Evolutionary conservation across 352 stramenopile genomes (phyloP), one percentile per base, ranked within the genome.

Genomic region (Peronospora farinosa): DNA sequence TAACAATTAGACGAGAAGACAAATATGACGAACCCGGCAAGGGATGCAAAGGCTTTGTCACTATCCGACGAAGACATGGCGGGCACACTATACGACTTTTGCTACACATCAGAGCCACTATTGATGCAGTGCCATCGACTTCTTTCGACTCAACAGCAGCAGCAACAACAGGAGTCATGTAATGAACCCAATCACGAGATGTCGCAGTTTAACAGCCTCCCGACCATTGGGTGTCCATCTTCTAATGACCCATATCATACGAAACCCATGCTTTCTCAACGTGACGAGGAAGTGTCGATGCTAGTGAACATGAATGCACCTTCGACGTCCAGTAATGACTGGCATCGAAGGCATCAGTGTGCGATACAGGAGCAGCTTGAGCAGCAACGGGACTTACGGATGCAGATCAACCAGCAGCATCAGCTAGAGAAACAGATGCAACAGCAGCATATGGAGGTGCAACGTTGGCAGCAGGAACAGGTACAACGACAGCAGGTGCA

Each of bases 51-150:
- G 3, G 23, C 15, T 37, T 50, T 31, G 47, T 46, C 53, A 25
- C 42, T 66, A 21, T 69, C 57, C 6, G 57, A 71, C 42, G 62
- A 67, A 39, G 52, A 67, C 35, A 65, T 39, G n/a, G 61, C 57
- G 17, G 59, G 40, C 15, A 40, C 57, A 28, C 33, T 73, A 44
- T 64, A 45, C 35, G 44, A 49, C 40, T 67, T 67, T 39, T 57
- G 58, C 13, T 31, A 54, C 12, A 57, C 12, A 31, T 21, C 19
- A 21, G 30, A 47, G 28, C 38, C 53, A 7, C 31, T 54, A 25
- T 33, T 30, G 21, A 51, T 15, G 0, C 47, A 57, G 32, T 45
- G 39, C 11, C 58, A 16, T 9, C 30, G 7, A 9, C 32, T 41
- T 16, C 41, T 57, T 11, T 33, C n/a, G 15, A 10, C 21, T 4